Evolutionary conservation across 805 yeast species (phyloP), one percentile per base, ranked within the genome.

Genomic region (Scheffersomyces ergatensis): DNA sequence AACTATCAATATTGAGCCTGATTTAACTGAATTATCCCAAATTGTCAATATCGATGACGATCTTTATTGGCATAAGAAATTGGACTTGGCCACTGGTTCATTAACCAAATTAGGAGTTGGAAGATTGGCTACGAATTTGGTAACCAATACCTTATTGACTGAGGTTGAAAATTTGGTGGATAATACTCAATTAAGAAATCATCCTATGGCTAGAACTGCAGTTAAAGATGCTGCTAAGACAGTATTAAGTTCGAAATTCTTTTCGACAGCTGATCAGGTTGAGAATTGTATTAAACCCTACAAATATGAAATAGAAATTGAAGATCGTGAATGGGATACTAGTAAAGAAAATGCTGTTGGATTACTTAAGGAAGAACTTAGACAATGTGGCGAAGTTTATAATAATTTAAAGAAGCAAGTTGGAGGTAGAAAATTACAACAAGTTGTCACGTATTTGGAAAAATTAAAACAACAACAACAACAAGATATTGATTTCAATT

Each of bases 251-350:
- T 67, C 85, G 20, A 80, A 92, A 48, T 93, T 77, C 58, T 87
- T 82, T 48, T 83, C 96, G 1, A 92, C 99, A 0, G 95, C 99
- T 0, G 99, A 95, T 60, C 99, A 93, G 61, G 98, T 93, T 5
- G 99, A 93, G 56, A 93, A 95, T 62, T 90, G 98, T 66, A 92
- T 93, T 55, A 93, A 93, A 60, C 99, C 99, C 2, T 93, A 85
- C 69, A 93, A 93, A 66, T 93, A 92, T 60, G 99, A 93, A 57
- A 90, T 93, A 44, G 99, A 93, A 56, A 79, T 93, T 36, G 98
- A 93, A 57, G 96, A 90, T 51, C 74, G 97, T 30, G 99, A 93
- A 60, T 93, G 99, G 99, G 65, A 70, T 23, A 57, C 76, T 6
- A 83, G 96, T 29, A 79, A 87, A 44, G 95, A 86, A 24, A 95